Evolutionary conservation across 129 eudicot genomes (phyloP).

Genomic region (Lonicera japonica): DNA sequence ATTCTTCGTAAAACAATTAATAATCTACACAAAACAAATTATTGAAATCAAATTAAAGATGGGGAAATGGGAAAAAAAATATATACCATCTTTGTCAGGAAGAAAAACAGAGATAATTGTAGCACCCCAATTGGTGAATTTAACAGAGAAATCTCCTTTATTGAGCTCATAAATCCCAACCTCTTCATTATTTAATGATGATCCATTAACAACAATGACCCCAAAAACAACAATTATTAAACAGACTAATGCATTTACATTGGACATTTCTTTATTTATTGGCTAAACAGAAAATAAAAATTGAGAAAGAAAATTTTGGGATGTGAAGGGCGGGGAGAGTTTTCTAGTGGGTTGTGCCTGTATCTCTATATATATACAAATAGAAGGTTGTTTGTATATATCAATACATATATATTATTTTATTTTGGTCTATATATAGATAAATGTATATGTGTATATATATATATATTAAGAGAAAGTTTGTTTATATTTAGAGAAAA

Average conservation of each 20-base stretch:
- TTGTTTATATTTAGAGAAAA: too few relatives aligned
- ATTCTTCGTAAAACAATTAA: not conserved
- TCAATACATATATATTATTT: too few relatives aligned
- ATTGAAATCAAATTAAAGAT: not conserved
- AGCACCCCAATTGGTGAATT: constrained; percentile 68
- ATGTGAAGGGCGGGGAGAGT: too few relatives aligned
- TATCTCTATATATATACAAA: too few relatives aligned
- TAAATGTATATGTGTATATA: too few relatives aligned
- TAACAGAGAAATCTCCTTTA: constrained; percentile 50
- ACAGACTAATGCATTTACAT: constrained; percentile 18
- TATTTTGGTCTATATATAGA: too few relatives aligned
- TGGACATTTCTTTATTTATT: constrained; percentile 17
- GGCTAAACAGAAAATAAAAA: not conserved
- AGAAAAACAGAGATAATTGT: constrained; percentile 58
- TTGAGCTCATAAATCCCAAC: constrained; percentile 54
- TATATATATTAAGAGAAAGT: too few relatives aligned
- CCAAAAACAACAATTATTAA: constrained; percentile 24
- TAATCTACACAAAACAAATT: not conserved
- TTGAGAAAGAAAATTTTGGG: too few relatives aligned
- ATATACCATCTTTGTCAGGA: constrained; percentile 66
- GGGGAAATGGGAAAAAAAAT: not conserved
- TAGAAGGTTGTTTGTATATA: too few relatives aligned
- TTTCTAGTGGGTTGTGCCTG: too few relatives aligned
- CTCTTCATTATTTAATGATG: constrained; percentile 17
- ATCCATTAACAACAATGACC: constrained; percentile 19